These are phyloP conservation scores for Salvia hispanica DNA, from an alignment of 257 asterid species.

Conservation along the genomic window DNA sequence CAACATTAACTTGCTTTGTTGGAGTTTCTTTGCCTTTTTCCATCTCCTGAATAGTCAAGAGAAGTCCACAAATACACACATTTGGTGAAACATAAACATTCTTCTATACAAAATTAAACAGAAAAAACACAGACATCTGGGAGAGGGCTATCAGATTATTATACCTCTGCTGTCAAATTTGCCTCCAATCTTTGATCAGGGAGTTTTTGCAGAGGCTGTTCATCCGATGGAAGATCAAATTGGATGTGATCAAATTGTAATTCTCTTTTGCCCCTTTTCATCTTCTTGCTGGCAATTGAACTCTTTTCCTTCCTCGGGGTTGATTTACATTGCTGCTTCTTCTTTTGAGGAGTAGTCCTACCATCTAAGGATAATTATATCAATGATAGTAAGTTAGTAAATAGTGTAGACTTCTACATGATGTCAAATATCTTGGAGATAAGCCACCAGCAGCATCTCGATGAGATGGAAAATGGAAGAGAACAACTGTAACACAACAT, in stretches of 20 bases:
- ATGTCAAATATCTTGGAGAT: slow-evolving; percentile 13
- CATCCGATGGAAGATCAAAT: slow-evolving; percentile 53
- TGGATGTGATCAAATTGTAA: slow-evolving; percentile 44
- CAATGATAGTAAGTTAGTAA: slow-evolving; percentile 17
- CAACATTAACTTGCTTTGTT: slow-evolving; percentile 44
- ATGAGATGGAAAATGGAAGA: slow-evolving; percentile 10
- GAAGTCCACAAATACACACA: no score
- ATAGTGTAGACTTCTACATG: slow-evolving; percentile 17
- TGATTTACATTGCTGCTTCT: slow-evolving; percentile 39
- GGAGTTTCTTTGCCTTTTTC: slow-evolving; percentile 44
- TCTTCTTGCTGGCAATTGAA: slow-evolving; percentile 58
- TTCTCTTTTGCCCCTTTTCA: slow-evolving; percentile 45
- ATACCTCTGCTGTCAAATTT: slow-evolving; percentile 78
- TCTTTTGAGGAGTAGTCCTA: slow-evolving; percentile 54
- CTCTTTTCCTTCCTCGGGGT: slow-evolving; percentile 64
- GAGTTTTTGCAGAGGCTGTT: slow-evolving; percentile 43
- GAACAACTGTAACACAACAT: slow-evolving; percentile 2
- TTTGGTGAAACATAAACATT: background rate
- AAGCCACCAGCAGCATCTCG: slow-evolving; percentile 13
- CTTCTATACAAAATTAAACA: no score
- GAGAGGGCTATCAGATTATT: background rate
- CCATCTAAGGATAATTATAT: slow-evolving; percentile 39
- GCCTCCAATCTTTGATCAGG: slow-evolving; percentile 90
- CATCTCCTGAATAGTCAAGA: slow-evolving; percentile 44
- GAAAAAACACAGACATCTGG: no score